A percentile compares a stretch with the other conserved stretches of the same genome.
Conservation (phyloP, 2,329 filamentous ascomycete species). For the Stagonosporopsis chrysanthemi region DNA sequence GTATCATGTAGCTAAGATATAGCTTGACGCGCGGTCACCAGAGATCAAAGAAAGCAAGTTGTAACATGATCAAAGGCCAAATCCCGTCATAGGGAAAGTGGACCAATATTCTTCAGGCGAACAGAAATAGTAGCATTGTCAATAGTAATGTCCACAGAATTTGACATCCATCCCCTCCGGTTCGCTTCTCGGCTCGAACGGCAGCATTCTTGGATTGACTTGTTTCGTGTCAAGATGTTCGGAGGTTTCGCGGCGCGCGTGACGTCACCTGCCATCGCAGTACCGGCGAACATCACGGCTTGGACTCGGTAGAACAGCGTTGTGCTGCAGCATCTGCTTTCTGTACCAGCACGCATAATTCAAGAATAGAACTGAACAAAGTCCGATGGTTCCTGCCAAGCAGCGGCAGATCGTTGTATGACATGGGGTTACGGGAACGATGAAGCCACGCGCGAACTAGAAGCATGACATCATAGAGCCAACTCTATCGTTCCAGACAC, state of each 20-base stretch:
- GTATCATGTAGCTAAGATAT: neutral
- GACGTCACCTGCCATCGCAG: slow-evolving; percentile 4
- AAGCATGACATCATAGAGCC: slow-evolving; percentile 14
- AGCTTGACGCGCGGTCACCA: neutral
- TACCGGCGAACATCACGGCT: neutral
- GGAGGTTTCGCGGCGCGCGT: slow-evolving; percentile 5
- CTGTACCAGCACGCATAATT: neutral
- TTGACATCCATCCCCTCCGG: neutral
- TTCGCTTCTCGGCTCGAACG: slow-evolving; percentile 15
- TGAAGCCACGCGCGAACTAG: slow-evolving; percentile 7
- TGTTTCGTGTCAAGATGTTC: slow-evolving; percentile 9
- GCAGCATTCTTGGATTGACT: slow-evolving; percentile 2
- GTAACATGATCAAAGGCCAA: neutral
- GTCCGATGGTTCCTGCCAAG: slow-evolving; percentile 12
- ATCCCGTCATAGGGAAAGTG: neutral
- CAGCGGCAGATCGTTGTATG: slow-evolving; percentile 6
- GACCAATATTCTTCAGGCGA: neutral
- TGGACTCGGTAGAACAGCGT: neutral
- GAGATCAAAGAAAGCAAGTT: neutral
- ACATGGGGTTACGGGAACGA: neutral
- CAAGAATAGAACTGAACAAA: neutral
- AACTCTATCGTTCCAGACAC: slow-evolving; percentile 5
- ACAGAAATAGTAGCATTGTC: neutral
- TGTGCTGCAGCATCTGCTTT: neutral
- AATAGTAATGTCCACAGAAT: neutral